A percentile compares a stretch with the other conserved stretches of the same genome.
Conservation (phyloP, 2,329 filamentous ascomycete species). For the Eutypa lata region DNA sequence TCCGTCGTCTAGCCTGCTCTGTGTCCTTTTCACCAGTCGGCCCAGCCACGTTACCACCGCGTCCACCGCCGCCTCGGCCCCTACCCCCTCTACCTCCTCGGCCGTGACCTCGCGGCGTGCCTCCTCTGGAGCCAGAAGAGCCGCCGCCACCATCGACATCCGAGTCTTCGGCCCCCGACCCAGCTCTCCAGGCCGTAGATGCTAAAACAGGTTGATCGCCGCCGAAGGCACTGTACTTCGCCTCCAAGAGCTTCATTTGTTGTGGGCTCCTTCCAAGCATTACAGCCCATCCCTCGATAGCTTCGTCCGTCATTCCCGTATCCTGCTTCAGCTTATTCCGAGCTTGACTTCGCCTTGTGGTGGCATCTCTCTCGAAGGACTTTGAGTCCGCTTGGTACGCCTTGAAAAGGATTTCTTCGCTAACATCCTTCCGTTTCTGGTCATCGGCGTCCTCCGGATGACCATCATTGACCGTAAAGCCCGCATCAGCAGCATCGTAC, state of each 20-base stretch:
- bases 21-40: conserved; percentile 68
- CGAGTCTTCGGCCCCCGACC: conserved; percentile 55
- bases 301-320: conserved; percentile 88
- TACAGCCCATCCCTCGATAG: conserved; percentile 88
- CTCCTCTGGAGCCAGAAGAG: conserved; percentile 38
- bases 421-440: conserved; percentile 41
- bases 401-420: conserved; percentile 71
- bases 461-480: conserved; percentile 75
- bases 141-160: conserved; percentile 41
- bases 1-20: conserved; percentile 66
- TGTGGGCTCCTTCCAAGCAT: conserved; percentile 76
- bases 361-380: conserved; percentile 68
- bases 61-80: conserved; percentile 48
- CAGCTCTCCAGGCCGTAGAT: conserved; percentile 62
- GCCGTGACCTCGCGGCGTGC: conserved; percentile 44
- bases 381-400: conserved; percentile 64
- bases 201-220: conserved; percentile 64
- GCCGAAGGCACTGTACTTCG: conserved; percentile 62
- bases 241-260: conserved; percentile 67
- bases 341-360: conserved; percentile 62
- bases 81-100: conserved; percentile 42
- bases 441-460: conserved; percentile 54
- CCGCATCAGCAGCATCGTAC: conserved; percentile 89
- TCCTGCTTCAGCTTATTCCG: conserved; percentile 66
- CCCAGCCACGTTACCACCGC: conserved; percentile 61